Evolutionary conservation across 225 moss, liverwort and hornwort species (phyloP), one percentile per base, ranked within the genome.

Genomic region (Sphagnum contortum): DNA sequence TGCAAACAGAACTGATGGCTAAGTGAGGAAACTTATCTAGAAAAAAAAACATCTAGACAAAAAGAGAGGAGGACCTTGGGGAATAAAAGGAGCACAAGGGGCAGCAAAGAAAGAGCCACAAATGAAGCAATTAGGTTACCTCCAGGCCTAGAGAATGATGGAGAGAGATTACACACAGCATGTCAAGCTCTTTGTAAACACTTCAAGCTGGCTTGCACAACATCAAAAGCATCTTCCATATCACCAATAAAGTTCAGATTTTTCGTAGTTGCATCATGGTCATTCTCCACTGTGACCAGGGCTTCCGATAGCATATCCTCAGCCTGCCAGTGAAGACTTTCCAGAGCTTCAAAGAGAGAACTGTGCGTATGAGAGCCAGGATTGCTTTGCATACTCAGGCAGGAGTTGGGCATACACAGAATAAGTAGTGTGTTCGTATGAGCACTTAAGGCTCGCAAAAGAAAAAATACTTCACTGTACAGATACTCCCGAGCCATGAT

Each of bases 281-380:
- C 67, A 59, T 68, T 59, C 14, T 59, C 67, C 67, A 68, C 67
- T 57, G 57, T 68, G 11, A 59, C 58, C 57, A 68, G 13, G 13
- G 59, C 57, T 59, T 59, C 58, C 14, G 59, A 68, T 8, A 68
- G 67, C 67, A 68, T 68, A 49, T 68, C 58, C 59, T 68, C 67
- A 12, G 67, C 67, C 58, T 68, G 57, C 49, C 10, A 48, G 9
- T 68, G 67, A 14, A 68, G 48, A 11, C 49, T 59, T 9, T 68
- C 49, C 4, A 68, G 59, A 9, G 67, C 48, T 48, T 68, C 59
- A 10, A 68, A 68, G 2, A 68, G 12, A 59, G 58, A 68, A n/a
- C 12, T 10, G 13, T 58, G 8, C 8, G 7, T 59, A 5, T 3
- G 14, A 50, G 48, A 12, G 5, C 59, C 29, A 57, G 55, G 10